A percentile compares a stretch with the other conserved stretches of the same genome.
Evolutionary conservation across 371 early-diverging fungal genomes (phyloP).

Genomic region (Mortierella sp.): DNA sequence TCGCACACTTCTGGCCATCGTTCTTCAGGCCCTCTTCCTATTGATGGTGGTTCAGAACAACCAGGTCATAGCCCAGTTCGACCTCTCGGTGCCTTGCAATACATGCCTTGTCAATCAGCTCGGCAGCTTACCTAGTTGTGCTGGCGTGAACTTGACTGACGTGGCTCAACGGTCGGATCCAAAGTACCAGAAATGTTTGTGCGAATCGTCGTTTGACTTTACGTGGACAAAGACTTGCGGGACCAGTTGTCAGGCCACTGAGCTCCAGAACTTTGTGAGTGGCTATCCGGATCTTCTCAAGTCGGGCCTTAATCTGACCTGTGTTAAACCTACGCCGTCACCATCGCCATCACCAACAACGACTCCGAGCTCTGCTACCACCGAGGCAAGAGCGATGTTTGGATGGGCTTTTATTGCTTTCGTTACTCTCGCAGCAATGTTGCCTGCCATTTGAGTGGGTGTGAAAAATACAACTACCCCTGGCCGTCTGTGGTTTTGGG

Average conservation of each 20-base stretch:
- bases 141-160: constrained; percentile 29
- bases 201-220: constrained; percentile 40
- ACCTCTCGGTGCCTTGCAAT: constrained; percentile 35
- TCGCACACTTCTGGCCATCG: constrained; percentile 6
- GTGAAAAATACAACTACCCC: too few species aligned
- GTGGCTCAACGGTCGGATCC: constrained; percentile 9
- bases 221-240: constrained; percentile 34
- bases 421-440: constrained; percentile 2
- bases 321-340: constrained; percentile 31
- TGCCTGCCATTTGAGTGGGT: neutral
- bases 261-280: constrained; percentile 23
- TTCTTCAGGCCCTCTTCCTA: constrained; percentile 6
- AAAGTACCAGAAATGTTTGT: constrained; percentile 30
- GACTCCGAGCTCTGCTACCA: constrained; percentile 1
- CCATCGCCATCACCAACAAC: constrained; percentile 14
- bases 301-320: constrained; percentile 32
- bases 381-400: neutral
- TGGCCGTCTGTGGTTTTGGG: too few species aligned
- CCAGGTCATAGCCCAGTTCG: constrained; percentile 32
- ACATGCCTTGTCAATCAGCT: constrained; percentile 27
- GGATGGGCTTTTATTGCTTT: constrained; percentile 17
- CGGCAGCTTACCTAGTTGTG: constrained; percentile 20
- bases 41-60: constrained; percentile 7
- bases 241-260: constrained; percentile 31
- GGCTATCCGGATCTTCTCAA: constrained; percentile 15